A percentile compares a stretch with the other conserved stretches of the same genome.
phyloP scores from a whole-genome alignment of 495 filamentous ascomycete genomes.

The Platismatia glauca region DNA sequence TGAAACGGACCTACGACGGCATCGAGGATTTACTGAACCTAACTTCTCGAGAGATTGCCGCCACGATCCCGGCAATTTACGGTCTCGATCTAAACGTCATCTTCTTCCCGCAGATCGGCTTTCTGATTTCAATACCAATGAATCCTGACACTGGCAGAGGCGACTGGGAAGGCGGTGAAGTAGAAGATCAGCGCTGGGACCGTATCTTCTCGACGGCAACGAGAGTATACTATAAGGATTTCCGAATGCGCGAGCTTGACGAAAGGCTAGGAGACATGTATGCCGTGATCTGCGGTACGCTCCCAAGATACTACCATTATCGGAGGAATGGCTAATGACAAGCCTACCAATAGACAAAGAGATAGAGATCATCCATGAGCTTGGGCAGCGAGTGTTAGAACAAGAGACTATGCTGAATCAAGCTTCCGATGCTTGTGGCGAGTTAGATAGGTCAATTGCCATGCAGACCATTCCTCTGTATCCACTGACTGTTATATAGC shows the following conservation, averaged over 20 bases:
- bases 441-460: slow-evolving; percentile 59
- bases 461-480: not conserved
- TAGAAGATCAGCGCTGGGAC: slow-evolving; percentile 57
- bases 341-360: slow-evolving; percentile 60
- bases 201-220: slow-evolving; percentile 66
- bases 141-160: slow-evolving; percentile 52
- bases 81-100: slow-evolving; percentile 64
- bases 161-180: slow-evolving; percentile 54
- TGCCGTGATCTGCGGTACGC: slow-evolving; percentile 67
- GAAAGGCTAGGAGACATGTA: slow-evolving; percentile 76
- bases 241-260: slow-evolving; percentile 76
- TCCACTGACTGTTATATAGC: slow-evolving; percentile 41
- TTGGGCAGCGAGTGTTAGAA: slow-evolving; percentile 62
- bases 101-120: slow-evolving; percentile 87
- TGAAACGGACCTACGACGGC: slow-evolving; percentile 71
- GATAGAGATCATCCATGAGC: slow-evolving; percentile 76
- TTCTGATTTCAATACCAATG: slow-evolving; percentile 66
- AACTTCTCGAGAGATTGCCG: slow-evolving; percentile 52
- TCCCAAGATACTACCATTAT: not conserved
- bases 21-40: slow-evolving; percentile 61
- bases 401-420: slow-evolving; percentile 57
- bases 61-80: slow-evolving; percentile 51
- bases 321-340: slow-evolving; percentile 5
- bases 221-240: slow-evolving; percentile 79
- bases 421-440: slow-evolving; percentile 70